Base-by-base conservation (phyloP, 305 asterid genomes). In the Galium porrigens region DNA sequence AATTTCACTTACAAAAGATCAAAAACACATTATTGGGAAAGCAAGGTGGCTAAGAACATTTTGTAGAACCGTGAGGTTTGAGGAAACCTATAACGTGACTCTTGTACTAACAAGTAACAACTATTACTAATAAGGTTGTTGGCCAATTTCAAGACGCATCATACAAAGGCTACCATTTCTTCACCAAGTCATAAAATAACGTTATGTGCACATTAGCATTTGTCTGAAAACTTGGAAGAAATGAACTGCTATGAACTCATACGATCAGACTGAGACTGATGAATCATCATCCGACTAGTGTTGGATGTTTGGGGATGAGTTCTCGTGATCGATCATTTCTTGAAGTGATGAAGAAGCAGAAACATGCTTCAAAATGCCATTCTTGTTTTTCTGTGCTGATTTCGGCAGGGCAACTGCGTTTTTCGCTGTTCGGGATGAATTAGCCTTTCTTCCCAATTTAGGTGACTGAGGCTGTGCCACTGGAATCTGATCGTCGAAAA, bases 351-450 rank as follows among this genome's bases (percentile, higher is more conserved):
- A 59, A 2, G 71, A 46, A 66, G 72, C 60, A 34, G 77, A 68
- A 32, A 65, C 73, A 73, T 70, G 79, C 75, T 76, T 83, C 75
- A 73, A 64, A 67, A 74, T 65, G 18, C 64, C 68, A 9, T 66
- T 82, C 69, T 81, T 84, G 63, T 68, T 41, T 68, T 58, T 32
- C 17, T 58, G 36, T 5, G 62, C 66, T 17, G 85, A 80, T 42
- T 82, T 70, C 3, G 85, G 85, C 89, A 81, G 68, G 48, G 91
- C 77, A 79, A 69, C 30, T 54, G 73, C 71, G 84, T 82, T 78
- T 52, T 64, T 81, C 73, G 46, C 70, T 76, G 66, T 73, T 73
- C 72, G 73, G 48, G 15, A 4, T 15, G 82, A 64, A 67, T 25
- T 25, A 74, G 74, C 39, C 73, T 68, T 79, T 73, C 78, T 79